Base-by-base conservation (phyloP, 768 basidiomycete species). In the Hygrophoropsis aurantiaca region DNA sequence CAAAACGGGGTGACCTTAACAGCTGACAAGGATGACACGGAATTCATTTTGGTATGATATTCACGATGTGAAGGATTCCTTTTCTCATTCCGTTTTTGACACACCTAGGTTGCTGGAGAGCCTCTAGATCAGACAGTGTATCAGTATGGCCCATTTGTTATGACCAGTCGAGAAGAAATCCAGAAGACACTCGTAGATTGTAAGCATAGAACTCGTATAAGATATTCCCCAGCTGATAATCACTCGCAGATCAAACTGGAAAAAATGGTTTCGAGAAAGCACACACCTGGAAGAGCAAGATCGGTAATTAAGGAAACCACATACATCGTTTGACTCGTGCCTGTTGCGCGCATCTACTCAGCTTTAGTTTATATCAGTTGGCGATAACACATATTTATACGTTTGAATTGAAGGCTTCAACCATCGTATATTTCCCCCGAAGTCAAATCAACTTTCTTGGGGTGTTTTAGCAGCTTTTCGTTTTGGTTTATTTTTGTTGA, bases 241-340 rank as follows among this genome's bases (percentile, higher is more conserved):
- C 51, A 38, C 46, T 26, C 49, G 20, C 45, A 90, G 86, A 90
- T 62, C 87, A 82, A 68, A 65, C 70, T 34, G 87, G 83, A 27
- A 68, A 58, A 55, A 97, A 97, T 59, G 95, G 95, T 4, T 97
- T 97, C 64, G 95, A 97, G 68, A 84, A 82, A 53, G 94, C 85
- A 6, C 84, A 82, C 52, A 83, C 74, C 13, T 98, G 94, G 95
- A 79, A 84, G 69, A 91, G 88, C 58, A 74, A 84, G 61, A 92
- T 94, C 56, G 92, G 79, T 3, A 52, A 64, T 27, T 57, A 46
- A 56, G 20, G 8, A 11, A 33, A 25, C 24, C 19, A 40, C 13
- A 34, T 40, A 21, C 9, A 21, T 15, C 23, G 10, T 23, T 11
- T 6, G 7, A n/a, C 23, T 15, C 13, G 6, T 40, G 39, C n/a